These are phyloP conservation scores for Trametes elegans DNA, from an alignment of 768 basidiomycete species.

Conservation along the genomic window DNA sequence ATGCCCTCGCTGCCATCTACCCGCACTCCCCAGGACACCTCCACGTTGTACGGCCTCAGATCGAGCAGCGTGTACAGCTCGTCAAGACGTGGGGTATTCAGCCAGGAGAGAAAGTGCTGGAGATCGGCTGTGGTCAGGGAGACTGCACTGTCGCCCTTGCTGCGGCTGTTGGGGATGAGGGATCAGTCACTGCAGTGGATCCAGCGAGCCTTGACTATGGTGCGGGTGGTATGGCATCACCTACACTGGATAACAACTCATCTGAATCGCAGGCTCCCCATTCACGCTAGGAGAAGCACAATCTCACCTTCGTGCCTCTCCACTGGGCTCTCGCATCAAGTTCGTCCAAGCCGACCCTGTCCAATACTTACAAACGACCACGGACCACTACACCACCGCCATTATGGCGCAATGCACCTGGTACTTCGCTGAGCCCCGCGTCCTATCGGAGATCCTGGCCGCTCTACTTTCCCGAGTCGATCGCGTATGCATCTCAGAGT, in stretches of 20 bases:
- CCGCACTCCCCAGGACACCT: conserved; percentile 10
- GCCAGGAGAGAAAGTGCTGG: conserved; percentile 33
- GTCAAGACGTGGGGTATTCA: conserved; percentile 31
- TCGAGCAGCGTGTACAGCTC: conserved; percentile 35
- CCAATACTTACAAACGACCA: conserved; percentile 25
- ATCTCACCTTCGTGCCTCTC: conserved; percentile 27
- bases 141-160: conserved; percentile 39
- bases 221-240: conserved; percentile 10
- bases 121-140: conserved; percentile 43
- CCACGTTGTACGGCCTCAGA: conserved; percentile 19
- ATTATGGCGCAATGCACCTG: conserved; percentile 38
- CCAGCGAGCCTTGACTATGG: conserved; percentile 39
- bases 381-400: conserved; percentile 31
- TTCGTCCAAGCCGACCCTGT: conserved; percentile 34
- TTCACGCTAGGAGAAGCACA: conserved; percentile 40
- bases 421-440: conserved; percentile 39
- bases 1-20: conserved; percentile 21
- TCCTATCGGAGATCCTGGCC: conserved; percentile 29
- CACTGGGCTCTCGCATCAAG: conserved; percentile 35
- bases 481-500: conserved; percentile 36
- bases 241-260: background rate
- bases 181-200: conserved; percentile 40
- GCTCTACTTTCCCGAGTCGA: conserved; percentile 27
- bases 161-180: conserved; percentile 32
- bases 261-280: conserved; percentile 29